Evolutionary conservation across 1,284 basidiomycete genomes (phyloP), one percentile per base, ranked within the genome.

Genomic region (Ganoderma sp.): DNA sequence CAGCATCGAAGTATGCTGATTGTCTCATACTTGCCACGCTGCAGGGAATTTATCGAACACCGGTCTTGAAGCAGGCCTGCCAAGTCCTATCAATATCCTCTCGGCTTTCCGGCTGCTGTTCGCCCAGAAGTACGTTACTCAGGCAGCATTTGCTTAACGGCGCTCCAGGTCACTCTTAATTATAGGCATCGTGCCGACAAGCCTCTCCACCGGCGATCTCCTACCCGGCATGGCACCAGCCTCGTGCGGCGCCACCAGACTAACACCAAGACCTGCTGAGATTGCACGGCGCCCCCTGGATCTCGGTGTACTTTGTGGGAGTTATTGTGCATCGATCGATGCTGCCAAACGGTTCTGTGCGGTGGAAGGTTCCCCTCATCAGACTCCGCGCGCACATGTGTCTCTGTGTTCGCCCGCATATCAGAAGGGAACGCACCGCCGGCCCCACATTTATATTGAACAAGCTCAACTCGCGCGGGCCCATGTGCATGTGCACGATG

Each of bases 261-360:
- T n/a, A 34, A 41, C 28, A 41, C 41, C 59, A 39, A 56, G 56
- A 34, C 61, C 66, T 63, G 65, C 68, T 69, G 65, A 69, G 68
- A 69, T 69, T 57, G 63, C 56, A 63, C 28, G 32, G 9, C 34
- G 58, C 17, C 25, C n/a, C 9, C 37, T 28, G 67, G 68, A 69
- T 69, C 68, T 69, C 52, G 59, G 54, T 42, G 54, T 60, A 60
- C 58, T 28, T 41, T 41, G 58, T 60, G 58, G 58, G 34, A 60
- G 58, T 12, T 42, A 43, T 19, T 10, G n/a, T 28, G 5, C 42
- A n/a, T 25, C 19, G 19, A 42, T 32, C 48, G 45, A 43, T 9
- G 14, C 25, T 34, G 14, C 34, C 28, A 28, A 32, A 52, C 22
- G 25, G 43, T 34, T 39, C 37, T 61, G 56, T 22, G 34, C 56